Conservation (phyloP, 306 rosid genomes). For the Lathyrus sativus region DNA sequence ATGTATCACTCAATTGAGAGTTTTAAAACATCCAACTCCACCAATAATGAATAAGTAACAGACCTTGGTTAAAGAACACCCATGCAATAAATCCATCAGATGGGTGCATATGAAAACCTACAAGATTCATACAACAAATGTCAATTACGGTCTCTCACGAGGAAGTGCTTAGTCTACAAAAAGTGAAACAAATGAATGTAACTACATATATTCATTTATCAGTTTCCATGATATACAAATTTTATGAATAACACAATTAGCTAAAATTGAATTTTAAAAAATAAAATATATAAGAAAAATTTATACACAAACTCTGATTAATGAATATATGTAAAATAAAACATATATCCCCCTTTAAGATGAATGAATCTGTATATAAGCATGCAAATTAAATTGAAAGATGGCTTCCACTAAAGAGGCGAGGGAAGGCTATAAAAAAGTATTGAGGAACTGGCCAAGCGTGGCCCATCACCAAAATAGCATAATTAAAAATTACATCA, state of each 20-base stretch:
- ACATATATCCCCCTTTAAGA: slow-evolving; percentile 17
- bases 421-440: slow-evolving; percentile 6
- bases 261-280: not conserved
- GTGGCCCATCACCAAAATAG: slow-evolving; percentile 5
- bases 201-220: slow-evolving; percentile 19
- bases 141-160: slow-evolving; percentile 15
- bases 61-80: slow-evolving; percentile 68
- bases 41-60: slow-evolving; percentile 32
- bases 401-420: slow-evolving; percentile 12
- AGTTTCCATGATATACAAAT: not conserved
- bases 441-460: not conserved
- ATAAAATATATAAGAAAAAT: not conserved
- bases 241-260: not conserved
- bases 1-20: slow-evolving; percentile 20
- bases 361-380: not conserved
- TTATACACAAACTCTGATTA: not conserved
- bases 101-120: slow-evolving; percentile 95
- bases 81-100: slow-evolving; percentile 85
- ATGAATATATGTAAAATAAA: slow-evolving; percentile 2
- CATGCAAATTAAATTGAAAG: slow-evolving; percentile 8
- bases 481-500: not conserved
- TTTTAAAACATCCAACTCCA: slow-evolving; percentile 34
- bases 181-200: slow-evolving; percentile 19
- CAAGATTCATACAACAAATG: slow-evolving; percentile 35
- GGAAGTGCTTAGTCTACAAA: slow-evolving; percentile 17